A percentile compares a stretch with the other conserved stretches of the same genome.
These are phyloP conservation scores for Platanthera zijinensis DNA, from an alignment of 106 monocot genomes.

Conservation along the genomic window DNA sequence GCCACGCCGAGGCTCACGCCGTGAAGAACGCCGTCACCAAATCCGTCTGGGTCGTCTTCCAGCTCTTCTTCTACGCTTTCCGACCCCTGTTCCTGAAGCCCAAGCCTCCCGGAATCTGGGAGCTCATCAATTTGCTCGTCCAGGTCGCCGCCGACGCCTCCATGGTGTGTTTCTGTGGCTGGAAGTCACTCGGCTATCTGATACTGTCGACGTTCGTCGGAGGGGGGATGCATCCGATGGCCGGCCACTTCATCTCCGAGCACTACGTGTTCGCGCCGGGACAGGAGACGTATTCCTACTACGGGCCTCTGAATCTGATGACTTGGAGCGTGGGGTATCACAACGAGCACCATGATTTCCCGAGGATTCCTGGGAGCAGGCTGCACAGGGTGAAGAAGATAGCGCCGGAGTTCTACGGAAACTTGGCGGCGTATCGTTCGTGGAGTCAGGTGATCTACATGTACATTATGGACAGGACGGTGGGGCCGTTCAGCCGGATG, in stretches of 20 bases:
- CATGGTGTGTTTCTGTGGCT: conserved; percentile 55
- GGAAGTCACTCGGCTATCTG: conserved; percentile 71
- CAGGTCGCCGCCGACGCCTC: conserved; percentile 43
- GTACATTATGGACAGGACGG: conserved; percentile 16
- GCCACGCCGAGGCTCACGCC: conserved; percentile 29
- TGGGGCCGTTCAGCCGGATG: conserved; percentile 18
- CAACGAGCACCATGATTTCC: conserved; percentile 97
- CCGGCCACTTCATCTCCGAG: conserved; percentile 91
- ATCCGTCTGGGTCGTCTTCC: conserved; percentile 70
- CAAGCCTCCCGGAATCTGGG: conserved; percentile 88
- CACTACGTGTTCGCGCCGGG: conserved; percentile 77
- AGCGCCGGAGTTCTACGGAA: conserved; percentile 55
- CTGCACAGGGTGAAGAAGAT: conserved; percentile 70
- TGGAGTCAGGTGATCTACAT: conserved; percentile 29
- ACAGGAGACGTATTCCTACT: conserved; percentile 91
- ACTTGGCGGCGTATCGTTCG: conserved; percentile 29
- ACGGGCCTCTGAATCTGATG: conserved; percentile 80
- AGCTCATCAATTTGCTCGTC: conserved; percentile 49
- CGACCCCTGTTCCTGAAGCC: conserved; percentile 80
- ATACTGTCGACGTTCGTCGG: conserved; percentile 79
- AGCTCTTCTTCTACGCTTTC: conserved; percentile 87
- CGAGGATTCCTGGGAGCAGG: conserved; percentile 68
- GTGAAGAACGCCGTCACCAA: conserved; percentile 52
- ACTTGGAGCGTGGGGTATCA: conserved; percentile 86
- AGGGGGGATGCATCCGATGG: conserved; percentile 92